Evolutionary conservation across 164 flowering plant genomes (phyloP).

Genomic region (Brasenia schreberi): DNA sequence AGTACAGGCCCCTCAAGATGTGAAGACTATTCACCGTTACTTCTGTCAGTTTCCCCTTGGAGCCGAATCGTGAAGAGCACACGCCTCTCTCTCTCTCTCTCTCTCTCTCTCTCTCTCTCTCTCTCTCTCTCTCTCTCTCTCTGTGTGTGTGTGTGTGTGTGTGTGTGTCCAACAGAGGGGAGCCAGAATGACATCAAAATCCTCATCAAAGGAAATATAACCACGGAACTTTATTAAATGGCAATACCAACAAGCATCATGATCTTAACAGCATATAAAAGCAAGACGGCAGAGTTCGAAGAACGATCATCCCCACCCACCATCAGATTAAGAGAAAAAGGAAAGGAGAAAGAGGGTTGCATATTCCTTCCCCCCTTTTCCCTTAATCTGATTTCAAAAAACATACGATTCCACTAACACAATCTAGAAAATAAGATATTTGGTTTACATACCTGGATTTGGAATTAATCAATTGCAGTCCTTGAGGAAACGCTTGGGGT

Average conservation of each 20-base stretch:
- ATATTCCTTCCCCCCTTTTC: background rate
- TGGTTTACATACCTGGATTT: background rate
- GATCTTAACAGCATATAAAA: too few species aligned
- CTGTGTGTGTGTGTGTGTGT: too few species aligned
- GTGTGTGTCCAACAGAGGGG: background rate
- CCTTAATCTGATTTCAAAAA: background rate
- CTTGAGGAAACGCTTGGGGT: background rate
- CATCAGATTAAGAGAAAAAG: too few species aligned
- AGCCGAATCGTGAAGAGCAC: background rate
- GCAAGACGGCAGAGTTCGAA: too few species aligned
- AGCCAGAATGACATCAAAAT: background rate
- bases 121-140: too few species aligned
- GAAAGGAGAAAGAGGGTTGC: background rate
- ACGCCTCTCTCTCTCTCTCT: background rate
- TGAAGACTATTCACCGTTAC: background rate
- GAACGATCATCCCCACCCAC: too few species aligned
- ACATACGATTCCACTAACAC: background rate
- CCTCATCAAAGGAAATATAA: background rate
- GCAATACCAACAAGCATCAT: too few species aligned
- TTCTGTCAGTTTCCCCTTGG: background rate
- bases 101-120: too few species aligned
- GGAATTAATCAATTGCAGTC: background rate
- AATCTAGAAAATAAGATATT: too few species aligned
- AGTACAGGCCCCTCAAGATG: too few species aligned
- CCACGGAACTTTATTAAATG: background rate